Percentiles rank a stretch among this genome's conserved stretches.
Conservation (phyloP, 306 rosid species). For the Arachis stenosperma region DNA sequence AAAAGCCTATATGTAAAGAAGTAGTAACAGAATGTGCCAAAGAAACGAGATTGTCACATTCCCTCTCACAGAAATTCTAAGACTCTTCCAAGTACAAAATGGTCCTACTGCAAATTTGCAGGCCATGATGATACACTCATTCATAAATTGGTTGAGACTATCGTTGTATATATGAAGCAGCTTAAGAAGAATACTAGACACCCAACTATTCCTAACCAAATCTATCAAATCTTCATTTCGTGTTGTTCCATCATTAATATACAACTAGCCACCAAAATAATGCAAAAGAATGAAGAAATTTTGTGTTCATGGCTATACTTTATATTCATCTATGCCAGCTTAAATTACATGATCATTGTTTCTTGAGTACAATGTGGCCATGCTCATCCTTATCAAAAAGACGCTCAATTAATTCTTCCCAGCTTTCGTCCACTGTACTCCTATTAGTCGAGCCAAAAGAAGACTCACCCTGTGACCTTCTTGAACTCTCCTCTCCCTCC, state of each 20-base stretch:
- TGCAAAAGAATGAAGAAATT: slow-evolving; percentile 51
- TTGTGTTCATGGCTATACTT: not conserved
- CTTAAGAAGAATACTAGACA: slow-evolving; percentile 14
- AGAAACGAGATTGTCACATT: no score
- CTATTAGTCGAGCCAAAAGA: slow-evolving; percentile 51
- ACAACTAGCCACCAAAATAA: slow-evolving; percentile 29
- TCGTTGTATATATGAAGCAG: slow-evolving; percentile 13
- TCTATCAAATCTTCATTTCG: slow-evolving; percentile 13
- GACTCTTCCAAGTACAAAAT: no score
- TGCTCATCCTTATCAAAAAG: slow-evolving; percentile 62
- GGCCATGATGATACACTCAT: not conserved
- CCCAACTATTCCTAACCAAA: slow-evolving; percentile 14
- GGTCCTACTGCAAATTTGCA: no score
- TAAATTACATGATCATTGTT: slow-evolving; percentile 39
- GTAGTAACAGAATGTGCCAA: no score
- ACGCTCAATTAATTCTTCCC: slow-evolving; percentile 70
- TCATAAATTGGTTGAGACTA: not conserved
- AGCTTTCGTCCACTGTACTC: slow-evolving; percentile 52
- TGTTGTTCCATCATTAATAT: slow-evolving; percentile 21
- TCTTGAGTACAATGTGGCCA: slow-evolving; percentile 54
- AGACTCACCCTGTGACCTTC: slow-evolving; percentile 56
- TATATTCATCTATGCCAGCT: not conserved
- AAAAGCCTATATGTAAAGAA: no score
- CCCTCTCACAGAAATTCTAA: no score
- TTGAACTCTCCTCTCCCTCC: slow-evolving; percentile 52